Evolutionary conservation across 2,329 filamentous ascomycete genomes (phyloP).

Genomic region (Phaeosphaeriaceae sp.): DNA sequence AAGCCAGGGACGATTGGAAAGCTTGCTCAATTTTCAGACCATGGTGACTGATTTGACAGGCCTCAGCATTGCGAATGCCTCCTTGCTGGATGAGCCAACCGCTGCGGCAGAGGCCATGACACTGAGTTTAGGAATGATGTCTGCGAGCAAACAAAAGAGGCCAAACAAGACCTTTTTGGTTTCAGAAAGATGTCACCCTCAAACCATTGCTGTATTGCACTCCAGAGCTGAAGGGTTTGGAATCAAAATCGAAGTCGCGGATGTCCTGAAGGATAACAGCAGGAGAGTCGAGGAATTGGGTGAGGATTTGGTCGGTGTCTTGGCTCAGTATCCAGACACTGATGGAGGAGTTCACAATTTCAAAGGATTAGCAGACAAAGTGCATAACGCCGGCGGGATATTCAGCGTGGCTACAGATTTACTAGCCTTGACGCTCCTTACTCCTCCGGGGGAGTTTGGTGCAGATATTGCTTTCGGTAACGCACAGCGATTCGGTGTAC

Average conservation of each 20-base stretch:
- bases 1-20: slow-evolving; percentile 91
- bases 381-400: slow-evolving; percentile 78
- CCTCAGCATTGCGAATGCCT: slow-evolving; percentile 87
- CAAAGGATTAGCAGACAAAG: slow-evolving; percentile 72
- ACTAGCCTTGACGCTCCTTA: slow-evolving; percentile 83
- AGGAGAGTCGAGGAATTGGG: slow-evolving; percentile 75
- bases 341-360: slow-evolving; percentile 81
- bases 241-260: slow-evolving; percentile 75
- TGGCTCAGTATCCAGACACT: slow-evolving; percentile 95
- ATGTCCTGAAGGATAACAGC: slow-evolving; percentile 70
- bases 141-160: slow-evolving; percentile 73
- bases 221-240: slow-evolving; percentile 92
- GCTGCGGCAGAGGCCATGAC: slow-evolving; percentile 97
- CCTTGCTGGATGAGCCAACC: slow-evolving; percentile 87
- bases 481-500: slow-evolving; percentile 89
- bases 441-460: slow-evolving; percentile 90
- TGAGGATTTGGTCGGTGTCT: slow-evolving; percentile 82
- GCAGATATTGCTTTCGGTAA: slow-evolving; percentile 95
- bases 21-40: slow-evolving; percentile 93
- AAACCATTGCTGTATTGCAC: slow-evolving; percentile 82
- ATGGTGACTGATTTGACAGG: slow-evolving; percentile 87
- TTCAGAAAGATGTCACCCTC: slow-evolving; percentile 80
- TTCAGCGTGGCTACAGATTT: slow-evolving; percentile 91
- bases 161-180: slow-evolving; percentile 83
- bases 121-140: slow-evolving; percentile 78